phyloP scores from a whole-genome alignment of 805 yeast genomes.

The Myxozyma mucilagina region DNA sequence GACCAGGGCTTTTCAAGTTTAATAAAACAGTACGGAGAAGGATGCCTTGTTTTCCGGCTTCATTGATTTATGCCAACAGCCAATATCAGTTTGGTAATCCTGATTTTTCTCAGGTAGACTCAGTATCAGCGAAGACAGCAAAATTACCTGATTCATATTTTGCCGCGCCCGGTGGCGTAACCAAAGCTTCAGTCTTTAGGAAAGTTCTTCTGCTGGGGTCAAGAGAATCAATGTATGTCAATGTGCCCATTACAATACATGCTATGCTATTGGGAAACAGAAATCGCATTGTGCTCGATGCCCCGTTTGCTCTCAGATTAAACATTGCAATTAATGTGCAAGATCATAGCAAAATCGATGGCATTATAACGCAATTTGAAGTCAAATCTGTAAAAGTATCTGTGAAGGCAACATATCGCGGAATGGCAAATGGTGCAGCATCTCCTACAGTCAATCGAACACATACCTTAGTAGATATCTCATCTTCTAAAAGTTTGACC shows the following conservation, averaged over 20 bases:
- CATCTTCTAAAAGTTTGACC: neutral
- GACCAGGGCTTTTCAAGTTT: conserved; percentile 10
- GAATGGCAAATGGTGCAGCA: neutral
- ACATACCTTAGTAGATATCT: neutral
- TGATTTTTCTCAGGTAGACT: neutral
- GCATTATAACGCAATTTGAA: conserved; percentile 1
- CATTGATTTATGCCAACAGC: neutral
- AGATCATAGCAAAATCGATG: neutral
- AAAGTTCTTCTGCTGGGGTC: conserved; percentile 1
- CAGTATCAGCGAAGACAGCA: conserved; percentile 7
- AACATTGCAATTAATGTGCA: conserved; percentile 2
- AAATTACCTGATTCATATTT: conserved; percentile 20
- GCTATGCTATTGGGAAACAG: neutral
- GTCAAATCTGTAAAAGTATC: conserved; percentile 1
- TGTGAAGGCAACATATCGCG: neutral
- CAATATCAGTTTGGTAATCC: neutral
- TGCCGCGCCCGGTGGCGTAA: conserved; percentile 10
- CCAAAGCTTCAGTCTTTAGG: conserved; percentile 4
- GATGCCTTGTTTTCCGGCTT: neutral
- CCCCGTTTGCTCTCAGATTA: neutral
- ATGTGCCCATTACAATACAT: conserved; percentile 1
- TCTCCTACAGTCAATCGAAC: neutral
- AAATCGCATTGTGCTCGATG: neutral
- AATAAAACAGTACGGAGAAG: neutral
- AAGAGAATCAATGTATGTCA: conserved; percentile 2